These are phyloP conservation scores for Cyclotella baltica DNA, from an alignment of 108 stramenopile species.

Conservation along the genomic window DNA sequence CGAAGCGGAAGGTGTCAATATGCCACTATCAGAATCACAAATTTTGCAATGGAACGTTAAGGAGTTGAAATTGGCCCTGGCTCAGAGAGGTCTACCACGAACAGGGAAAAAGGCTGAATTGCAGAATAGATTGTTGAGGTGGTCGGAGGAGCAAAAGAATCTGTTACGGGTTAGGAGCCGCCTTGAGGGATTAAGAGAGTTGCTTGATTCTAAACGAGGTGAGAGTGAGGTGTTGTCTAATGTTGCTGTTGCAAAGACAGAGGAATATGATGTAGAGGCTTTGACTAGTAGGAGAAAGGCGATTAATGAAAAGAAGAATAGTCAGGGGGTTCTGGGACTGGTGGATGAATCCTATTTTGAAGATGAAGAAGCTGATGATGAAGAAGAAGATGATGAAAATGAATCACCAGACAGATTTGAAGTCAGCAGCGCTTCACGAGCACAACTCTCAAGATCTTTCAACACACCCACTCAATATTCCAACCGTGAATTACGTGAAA, in stretches of 20 bases:
- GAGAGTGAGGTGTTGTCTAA: slow-evolving; percentile 12
- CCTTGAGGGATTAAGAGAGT: slow-evolving; percentile 31
- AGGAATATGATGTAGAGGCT: slow-evolving; percentile 27
- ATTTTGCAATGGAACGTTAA: slow-evolving; percentile 59
- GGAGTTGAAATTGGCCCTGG: slow-evolving; percentile 60
- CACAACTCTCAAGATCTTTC: slow-evolving; percentile 59
- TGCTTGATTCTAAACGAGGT: slow-evolving; percentile 31
- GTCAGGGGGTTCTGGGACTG: slow-evolving; percentile 39
- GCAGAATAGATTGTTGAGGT: slow-evolving; percentile 64
- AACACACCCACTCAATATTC: slow-evolving; percentile 62
- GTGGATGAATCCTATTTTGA: slow-evolving; percentile 48
- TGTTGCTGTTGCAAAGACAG: slow-evolving; percentile 30
- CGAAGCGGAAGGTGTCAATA: slow-evolving; percentile 18
- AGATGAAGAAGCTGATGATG: slow-evolving; percentile 10
- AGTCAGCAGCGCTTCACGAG: slow-evolving; percentile 51
- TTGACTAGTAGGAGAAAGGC: slow-evolving; percentile 28
- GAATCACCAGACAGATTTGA: slow-evolving; percentile 25
- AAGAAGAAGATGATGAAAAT: slow-evolving; percentile 26
- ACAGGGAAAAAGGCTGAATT: slow-evolving; percentile 66
- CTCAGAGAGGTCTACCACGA: slow-evolving; percentile 57
- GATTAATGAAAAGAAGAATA: slow-evolving; percentile 7
- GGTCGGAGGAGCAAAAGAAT: slow-evolving; percentile 65
- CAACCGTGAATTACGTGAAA: slow-evolving; percentile 67
- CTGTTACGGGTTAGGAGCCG: slow-evolving; percentile 46
- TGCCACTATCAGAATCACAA: slow-evolving; percentile 58